Evolutionary conservation across 129 eudicot species (phyloP).

Genomic region (Rutidosis leptorrhynchoides): DNA sequence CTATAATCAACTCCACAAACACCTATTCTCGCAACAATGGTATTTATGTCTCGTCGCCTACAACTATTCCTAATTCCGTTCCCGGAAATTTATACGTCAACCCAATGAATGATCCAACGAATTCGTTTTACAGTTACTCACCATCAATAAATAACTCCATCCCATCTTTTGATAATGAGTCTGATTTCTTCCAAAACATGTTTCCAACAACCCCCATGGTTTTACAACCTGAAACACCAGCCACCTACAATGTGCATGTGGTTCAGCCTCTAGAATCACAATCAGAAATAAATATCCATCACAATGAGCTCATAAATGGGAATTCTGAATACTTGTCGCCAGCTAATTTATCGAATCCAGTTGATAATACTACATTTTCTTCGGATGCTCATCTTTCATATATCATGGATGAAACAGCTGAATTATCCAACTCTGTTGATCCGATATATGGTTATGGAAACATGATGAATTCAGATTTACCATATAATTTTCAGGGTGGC

Average conservation of each 20-base stretch:
- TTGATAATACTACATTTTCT: constrained; percentile 4
- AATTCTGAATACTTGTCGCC: constrained; percentile 9
- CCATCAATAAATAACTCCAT: constrained; percentile 14
- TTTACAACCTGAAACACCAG: neutral
- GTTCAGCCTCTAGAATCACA: constrained; percentile 16
- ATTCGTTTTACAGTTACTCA: constrained; percentile 17
- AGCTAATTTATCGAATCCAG: constrained; percentile 7
- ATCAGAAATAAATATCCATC: neutral
- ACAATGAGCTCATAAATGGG: constrained; percentile 13
- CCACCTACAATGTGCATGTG: constrained; percentile 1
- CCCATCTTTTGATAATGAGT: constrained; percentile 38
- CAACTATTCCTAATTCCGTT: neutral
- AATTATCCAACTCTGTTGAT: constrained; percentile 3
- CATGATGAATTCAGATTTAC: constrained; percentile 23
- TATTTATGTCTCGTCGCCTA: neutral
- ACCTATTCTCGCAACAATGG: constrained; percentile 11
- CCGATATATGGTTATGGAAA: constrained; percentile 3
- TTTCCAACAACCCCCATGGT: constrained; percentile 8
- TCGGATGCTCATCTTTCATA: neutral
- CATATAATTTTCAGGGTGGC: constrained; percentile 14
- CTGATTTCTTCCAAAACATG: constrained; percentile 31
- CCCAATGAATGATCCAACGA: neutral
- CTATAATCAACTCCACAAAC: neutral
- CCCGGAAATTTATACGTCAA: neutral
- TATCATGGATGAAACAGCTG: constrained; percentile 5